Evolutionary conservation across 2,329 filamentous ascomycete genomes (phyloP).

Genomic region (Arthrobotrys sinensis): DNA sequence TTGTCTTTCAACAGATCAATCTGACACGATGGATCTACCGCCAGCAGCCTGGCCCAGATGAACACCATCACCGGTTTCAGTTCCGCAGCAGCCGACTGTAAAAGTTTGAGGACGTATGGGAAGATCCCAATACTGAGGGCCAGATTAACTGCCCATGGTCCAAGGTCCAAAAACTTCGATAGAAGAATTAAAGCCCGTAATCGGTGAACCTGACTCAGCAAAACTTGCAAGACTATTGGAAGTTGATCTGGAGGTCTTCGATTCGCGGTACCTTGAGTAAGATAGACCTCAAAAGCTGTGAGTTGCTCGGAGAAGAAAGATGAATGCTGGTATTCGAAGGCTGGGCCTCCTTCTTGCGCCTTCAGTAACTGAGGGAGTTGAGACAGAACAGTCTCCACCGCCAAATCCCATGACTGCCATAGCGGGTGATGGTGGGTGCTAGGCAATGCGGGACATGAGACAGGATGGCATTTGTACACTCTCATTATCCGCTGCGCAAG

Average conservation of each 20-base stretch:
- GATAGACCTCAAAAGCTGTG: conserved; percentile 96
- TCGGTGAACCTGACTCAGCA: conserved; percentile 94
- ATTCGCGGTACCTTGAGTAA: conserved; percentile 84
- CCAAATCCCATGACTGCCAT: conserved; percentile 98
- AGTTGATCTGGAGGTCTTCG: conserved; percentile 93
- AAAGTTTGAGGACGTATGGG: conserved; percentile 95
- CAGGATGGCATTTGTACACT: conserved; percentile 93
- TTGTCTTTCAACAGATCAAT: conserved; percentile 95
- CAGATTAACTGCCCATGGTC: conserved; percentile 98
- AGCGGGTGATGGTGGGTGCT: conserved; percentile 94
- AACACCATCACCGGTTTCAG: conserved; percentile 99
- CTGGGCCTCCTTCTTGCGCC: conserved; percentile 78
- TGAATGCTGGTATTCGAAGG: conserved; percentile 95
- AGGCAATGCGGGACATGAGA: conserved; percentile 91
- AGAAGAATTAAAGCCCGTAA: conserved; percentile 91
- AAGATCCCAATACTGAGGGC: conserved; percentile 98
- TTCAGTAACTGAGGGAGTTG: conserved; percentile 88
- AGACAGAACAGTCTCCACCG: conserved; percentile 92
- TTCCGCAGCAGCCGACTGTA: conserved; percentile 94
- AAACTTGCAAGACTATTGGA: conserved; percentile 93
- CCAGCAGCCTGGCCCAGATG: conserved; percentile 96
- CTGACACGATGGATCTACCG: conserved; percentile 94
- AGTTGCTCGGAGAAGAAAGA: conserved; percentile 97
- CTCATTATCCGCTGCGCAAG: conserved; percentile 96
- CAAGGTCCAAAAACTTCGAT: conserved; percentile 92